phyloP scores from a whole-genome alignment of 1,284 basidiomycete species.

The Trametes sp. region DNA sequence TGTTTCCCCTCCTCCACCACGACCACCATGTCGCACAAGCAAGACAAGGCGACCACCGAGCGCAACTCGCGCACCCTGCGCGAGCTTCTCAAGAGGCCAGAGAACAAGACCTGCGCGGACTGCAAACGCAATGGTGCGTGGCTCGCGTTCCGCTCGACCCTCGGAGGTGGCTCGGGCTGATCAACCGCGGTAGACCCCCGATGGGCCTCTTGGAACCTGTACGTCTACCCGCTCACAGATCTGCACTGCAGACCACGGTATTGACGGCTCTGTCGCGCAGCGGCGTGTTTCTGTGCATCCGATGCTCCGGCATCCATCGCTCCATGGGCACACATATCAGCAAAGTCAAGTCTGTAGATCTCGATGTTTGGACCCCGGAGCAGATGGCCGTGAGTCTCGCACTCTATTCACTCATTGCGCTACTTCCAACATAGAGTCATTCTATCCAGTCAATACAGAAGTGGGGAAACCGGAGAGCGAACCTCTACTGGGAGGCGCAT shows the following conservation, averaged over 20 bases:
- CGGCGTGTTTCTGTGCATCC: conserved; percentile 94
- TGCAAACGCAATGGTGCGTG: conserved; percentile 88
- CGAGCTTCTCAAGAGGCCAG: conserved; percentile 86
- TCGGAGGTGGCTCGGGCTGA: conserved; percentile 21
- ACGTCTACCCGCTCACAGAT: conserved; percentile 41
- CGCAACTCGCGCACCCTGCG: conserved; percentile 78
- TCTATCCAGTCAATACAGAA: conserved; percentile 77
- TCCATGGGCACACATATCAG: conserved; percentile 99
- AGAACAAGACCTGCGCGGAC: conserved; percentile 95
- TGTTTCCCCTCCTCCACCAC: conserved; percentile 46
- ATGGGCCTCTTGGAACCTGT: conserved; percentile 99
- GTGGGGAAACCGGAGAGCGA: conserved; percentile 95
- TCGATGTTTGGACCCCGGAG: conserved; percentile 97
- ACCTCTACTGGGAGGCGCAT: conserved; percentile 98
- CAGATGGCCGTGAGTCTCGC: conserved; percentile 85
- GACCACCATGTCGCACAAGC: conserved; percentile 64
- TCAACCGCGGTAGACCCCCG: conserved; percentile 75
- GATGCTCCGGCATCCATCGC: conserved; percentile 98
- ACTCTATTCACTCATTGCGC: background rate
- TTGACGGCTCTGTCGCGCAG: conserved; percentile 49
- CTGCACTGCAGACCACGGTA: background rate
- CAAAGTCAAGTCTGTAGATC: conserved; percentile 96
- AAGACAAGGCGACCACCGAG: conserved; percentile 88
- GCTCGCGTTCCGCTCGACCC: conserved; percentile 1
- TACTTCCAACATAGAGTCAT: background rate